Base-by-base conservation (phyloP, 148 eudicot genomes). In the Rhododendron ovatum region DNA sequence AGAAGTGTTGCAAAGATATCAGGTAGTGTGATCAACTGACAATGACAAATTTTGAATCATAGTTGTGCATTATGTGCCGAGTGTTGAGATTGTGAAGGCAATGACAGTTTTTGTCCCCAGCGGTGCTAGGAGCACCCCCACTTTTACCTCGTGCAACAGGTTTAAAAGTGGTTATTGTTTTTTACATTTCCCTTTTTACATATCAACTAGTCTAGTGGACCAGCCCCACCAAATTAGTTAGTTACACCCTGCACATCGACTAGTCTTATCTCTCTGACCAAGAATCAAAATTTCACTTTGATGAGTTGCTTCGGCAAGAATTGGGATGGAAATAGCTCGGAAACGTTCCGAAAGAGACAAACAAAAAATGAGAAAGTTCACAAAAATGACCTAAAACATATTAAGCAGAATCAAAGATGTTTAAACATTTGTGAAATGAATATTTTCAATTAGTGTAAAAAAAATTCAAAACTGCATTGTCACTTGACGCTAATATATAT, bases 1-100 rank as follows among this genome's bases (percentile, higher is more conserved):
- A 85, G 98, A 95, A 86, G 86, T 95, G 87, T 83, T 95, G n/a
- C 93, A 90, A 87, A 93, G 95, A 92, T 95, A 95, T 88, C 99
- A 94, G 99, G 99, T 96, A 90, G 28, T 39, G 53, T 74, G 83
- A 35, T 51, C 76, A 43, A 71, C 39, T 77, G 69, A 57, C 26
- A 20, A 39, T 41, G 30, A 39, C 37, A 14, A 22, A 7, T 41
- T 41, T 43, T 22, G 24, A 30, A 18, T 8, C n/a, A 3, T 7
- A 9, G 47, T 43, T 24, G 53, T 41, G 78, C 78, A 74, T 33
- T 5, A 35, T 17, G 45, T 17, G 28, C 51, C 0, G 4, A 77
- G 14, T 22, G 28, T 41, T 24, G 53, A 76, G 48, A 76, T 39
- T 22, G 26, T 76, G 7, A 76, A 39, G 48, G 6, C 50, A 76